A percentile compares a stretch with the other conserved stretches of the same genome.
These are phyloP conservation scores for Chaetomium fimeti DNA, from an alignment of 495 filamentous ascomycete genomes.

Conservation along the genomic window DNA sequence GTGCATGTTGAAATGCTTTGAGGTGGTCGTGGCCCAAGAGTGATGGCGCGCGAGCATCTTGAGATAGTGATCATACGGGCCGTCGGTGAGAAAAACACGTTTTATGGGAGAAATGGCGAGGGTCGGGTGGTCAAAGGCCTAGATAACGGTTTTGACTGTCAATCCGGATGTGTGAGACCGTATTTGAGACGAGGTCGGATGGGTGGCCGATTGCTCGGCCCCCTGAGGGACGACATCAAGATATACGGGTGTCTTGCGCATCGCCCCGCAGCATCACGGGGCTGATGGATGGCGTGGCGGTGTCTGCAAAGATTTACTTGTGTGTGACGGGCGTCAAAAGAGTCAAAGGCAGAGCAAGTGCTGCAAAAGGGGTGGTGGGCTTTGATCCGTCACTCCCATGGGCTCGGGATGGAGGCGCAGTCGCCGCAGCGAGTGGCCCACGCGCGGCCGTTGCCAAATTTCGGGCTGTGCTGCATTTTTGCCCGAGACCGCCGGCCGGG, in stretches of 20 bases:
- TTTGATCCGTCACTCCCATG: neutral
- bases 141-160: conserved; percentile 4
- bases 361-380: neutral
- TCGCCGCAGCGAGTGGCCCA: neutral
- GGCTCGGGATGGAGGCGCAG: conserved; percentile 5
- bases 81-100: neutral
- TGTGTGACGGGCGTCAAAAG: neutral
- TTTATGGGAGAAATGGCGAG: neutral
- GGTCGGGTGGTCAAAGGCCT: neutral
- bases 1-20: neutral
- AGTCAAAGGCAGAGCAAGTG: neutral
- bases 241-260: neutral
- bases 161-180: conserved; percentile 1
- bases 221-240: neutral
- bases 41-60: conserved; percentile 11
- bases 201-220: neutral
- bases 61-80: neutral
- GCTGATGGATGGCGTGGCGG: conserved; percentile 4
- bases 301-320: neutral
- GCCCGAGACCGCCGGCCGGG: neutral
- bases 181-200: conserved; percentile 6
- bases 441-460: neutral
- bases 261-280: conserved; percentile 1
- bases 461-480: conserved; percentile 6
- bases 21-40: neutral